A percentile compares a stretch with the other conserved stretches of the same genome.
Conservation (phyloP, 1,284 basidiomycete genomes). For the Binderoboletus segoi region DNA sequence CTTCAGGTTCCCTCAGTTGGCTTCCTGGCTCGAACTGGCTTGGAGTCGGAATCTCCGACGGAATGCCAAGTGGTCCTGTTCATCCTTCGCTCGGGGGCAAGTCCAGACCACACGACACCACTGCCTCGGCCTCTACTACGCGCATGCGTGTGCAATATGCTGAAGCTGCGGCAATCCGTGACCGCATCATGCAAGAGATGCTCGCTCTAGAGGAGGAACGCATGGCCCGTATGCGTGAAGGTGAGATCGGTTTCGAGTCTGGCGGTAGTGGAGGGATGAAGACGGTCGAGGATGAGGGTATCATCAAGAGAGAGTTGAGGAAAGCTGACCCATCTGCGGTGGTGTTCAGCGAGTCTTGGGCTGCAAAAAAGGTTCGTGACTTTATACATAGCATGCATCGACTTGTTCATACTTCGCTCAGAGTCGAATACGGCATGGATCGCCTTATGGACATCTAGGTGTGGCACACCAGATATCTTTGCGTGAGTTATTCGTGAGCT, state of each 20-base stretch:
- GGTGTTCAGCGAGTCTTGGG: slow-evolving; percentile 96
- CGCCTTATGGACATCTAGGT: slow-evolving; percentile 95
- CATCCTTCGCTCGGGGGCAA: slow-evolving; percentile 36
- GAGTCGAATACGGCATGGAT: slow-evolving; percentile 88
- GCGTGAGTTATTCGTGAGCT: slow-evolving; percentile 11
- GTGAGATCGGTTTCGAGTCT: slow-evolving; percentile 53
- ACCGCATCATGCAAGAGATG: slow-evolving; percentile 99
- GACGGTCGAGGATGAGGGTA: slow-evolving; percentile 85
- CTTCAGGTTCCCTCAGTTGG: slow-evolving; percentile 53
- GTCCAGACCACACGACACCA: slow-evolving; percentile 25
- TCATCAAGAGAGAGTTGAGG: slow-evolving; percentile 92
- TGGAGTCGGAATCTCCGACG: slow-evolving; percentile 34
- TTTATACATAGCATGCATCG: neutral
- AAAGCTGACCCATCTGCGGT: slow-evolving; percentile 96
- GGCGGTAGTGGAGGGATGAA: slow-evolving; percentile 49
- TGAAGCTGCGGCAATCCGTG: slow-evolving; percentile 89
- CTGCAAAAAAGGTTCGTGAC: slow-evolving; percentile 79
- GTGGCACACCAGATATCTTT: slow-evolving; percentile 39
- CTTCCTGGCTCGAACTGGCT: slow-evolving; percentile 69
- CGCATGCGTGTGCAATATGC: slow-evolving; percentile 72
- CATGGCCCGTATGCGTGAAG: slow-evolving; percentile 90
- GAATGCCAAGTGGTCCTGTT: slow-evolving; percentile 28
- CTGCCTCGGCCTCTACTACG: slow-evolving; percentile 37
- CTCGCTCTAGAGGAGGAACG: slow-evolving; percentile 94
- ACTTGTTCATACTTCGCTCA: slow-evolving; percentile 30